These are phyloP conservation scores for Carallia pectinifolia DNA, from an alignment of 345 rosid species.

Conservation along the genomic window DNA sequence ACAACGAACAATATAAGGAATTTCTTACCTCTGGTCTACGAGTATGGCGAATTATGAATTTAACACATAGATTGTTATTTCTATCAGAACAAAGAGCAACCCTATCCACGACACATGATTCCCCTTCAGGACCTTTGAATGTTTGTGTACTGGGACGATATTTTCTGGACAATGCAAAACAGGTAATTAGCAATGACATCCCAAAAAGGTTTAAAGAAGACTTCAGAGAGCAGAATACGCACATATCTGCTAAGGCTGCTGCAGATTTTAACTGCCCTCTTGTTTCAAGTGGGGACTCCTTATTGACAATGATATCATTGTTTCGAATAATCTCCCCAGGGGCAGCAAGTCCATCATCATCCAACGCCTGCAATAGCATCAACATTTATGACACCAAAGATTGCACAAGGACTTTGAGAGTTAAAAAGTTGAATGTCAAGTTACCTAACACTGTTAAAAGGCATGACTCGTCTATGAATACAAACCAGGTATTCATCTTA, in stretches of 20 bases:
- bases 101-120: constrained; percentile 76
- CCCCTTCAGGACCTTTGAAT: constrained; percentile 77
- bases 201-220: neutral
- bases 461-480: neutral
- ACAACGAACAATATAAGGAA: neutral
- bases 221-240: constrained; percentile 15
- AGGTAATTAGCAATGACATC: constrained; percentile 6
- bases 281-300: constrained; percentile 55
- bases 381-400: neutral
- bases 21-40: constrained; percentile 86
- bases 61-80: constrained; percentile 48
- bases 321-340: constrained; percentile 88
- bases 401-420: neutral
- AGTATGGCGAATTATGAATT: constrained; percentile 74
- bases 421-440: neutral
- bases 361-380: constrained; percentile 52
- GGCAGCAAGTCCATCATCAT: constrained; percentile 81
- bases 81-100: constrained; percentile 70
- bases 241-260: constrained; percentile 49
- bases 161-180: constrained; percentile 42
- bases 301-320: constrained; percentile 61
- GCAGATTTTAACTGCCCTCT: constrained; percentile 30
- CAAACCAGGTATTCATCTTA: neutral
- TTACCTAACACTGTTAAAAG: neutral
- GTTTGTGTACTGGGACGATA: constrained; percentile 53